Evolutionary conservation across 495 filamentous ascomycete genomes (phyloP).

Genomic region (Astrocystis sublimbata): DNA sequence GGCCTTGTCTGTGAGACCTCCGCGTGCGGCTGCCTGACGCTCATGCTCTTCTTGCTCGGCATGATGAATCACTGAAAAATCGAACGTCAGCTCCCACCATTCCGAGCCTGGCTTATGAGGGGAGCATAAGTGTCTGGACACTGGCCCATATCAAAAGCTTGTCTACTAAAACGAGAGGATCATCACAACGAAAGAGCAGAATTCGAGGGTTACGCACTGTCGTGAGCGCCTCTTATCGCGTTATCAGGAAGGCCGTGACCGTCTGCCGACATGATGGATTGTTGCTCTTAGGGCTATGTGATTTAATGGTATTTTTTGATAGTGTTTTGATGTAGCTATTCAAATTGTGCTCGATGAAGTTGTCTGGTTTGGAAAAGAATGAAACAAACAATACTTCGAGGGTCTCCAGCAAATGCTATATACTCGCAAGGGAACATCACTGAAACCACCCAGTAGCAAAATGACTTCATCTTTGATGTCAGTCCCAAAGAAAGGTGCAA

Average conservation of each 20-base stretch:
- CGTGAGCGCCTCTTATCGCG: constrained; percentile 28
- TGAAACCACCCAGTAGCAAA: neutral
- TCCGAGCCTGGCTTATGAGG: too few relatives aligned
- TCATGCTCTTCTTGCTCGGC: constrained; percentile 38
- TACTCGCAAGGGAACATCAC: neutral
- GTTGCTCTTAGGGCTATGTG: constrained; percentile 7
- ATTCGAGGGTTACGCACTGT: too few relatives aligned
- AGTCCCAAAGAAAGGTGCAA: neutral
- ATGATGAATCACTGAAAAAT: constrained; percentile 39
- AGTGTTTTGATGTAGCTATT: neutral
- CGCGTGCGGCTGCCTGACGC: constrained; percentile 32
- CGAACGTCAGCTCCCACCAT: too few relatives aligned
- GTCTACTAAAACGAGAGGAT: too few relatives aligned
- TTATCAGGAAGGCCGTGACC: constrained; percentile 31
- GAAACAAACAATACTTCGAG: neutral
- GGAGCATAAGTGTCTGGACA: too few relatives aligned
- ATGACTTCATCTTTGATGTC: constrained; percentile 18
- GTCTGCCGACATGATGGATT: constrained; percentile 31
- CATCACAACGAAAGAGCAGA: too few relatives aligned
- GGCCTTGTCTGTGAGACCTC: constrained; percentile 28
- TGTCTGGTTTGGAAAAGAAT: neutral
- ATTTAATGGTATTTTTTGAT: neutral
- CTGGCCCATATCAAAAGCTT: too few relatives aligned
- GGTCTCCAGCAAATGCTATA: constrained; percentile 2
- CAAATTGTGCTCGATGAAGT: neutral